These are phyloP conservation scores for Cercophora newfieldiana DNA, from an alignment of 495 filamentous ascomycete species.

Conservation along the genomic window DNA sequence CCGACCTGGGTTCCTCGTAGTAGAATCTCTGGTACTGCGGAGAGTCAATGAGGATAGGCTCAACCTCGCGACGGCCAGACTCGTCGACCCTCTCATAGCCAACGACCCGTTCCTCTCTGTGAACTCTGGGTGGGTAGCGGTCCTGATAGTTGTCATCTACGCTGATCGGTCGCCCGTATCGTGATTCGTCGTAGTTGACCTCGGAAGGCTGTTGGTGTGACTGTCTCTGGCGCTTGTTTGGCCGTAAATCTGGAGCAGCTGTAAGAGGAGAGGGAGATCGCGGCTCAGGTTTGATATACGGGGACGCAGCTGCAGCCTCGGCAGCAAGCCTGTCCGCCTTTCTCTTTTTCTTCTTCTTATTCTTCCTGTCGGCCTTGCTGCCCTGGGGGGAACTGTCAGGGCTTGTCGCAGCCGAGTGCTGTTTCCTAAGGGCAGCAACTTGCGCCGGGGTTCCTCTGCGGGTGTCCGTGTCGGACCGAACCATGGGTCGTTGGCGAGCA, in stretches of 20 bases:
- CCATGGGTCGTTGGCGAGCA: conserved; percentile 58
- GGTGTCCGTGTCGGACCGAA: conserved; percentile 34
- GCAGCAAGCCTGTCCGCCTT: conserved; percentile 44
- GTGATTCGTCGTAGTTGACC: conserved; percentile 45
- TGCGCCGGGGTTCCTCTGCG: conserved; percentile 46
- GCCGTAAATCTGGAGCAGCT: conserved; percentile 51
- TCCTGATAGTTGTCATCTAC: conserved; percentile 30
- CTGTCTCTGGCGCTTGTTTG: conserved; percentile 54
- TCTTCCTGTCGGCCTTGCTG: conserved; percentile 40
- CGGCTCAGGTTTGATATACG: conserved; percentile 85
- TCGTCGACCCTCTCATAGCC: conserved; percentile 28
- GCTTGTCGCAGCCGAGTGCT: conserved; percentile 42
- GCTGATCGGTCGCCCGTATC: conserved; percentile 31
- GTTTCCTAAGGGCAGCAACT: conserved; percentile 51
- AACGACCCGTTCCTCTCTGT: conserved; percentile 29
- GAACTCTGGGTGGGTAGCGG: conserved; percentile 23
- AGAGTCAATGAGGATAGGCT: conserved; percentile 25
- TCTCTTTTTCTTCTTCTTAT: conserved; percentile 54
- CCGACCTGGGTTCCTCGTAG: conserved; percentile 34
- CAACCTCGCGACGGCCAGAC: conserved; percentile 22
- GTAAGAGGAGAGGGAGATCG: conserved; percentile 75
- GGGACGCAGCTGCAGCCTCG: conserved; percentile 41
- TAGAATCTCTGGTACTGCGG: conserved; percentile 41
- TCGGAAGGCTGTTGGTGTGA: conserved; percentile 44
- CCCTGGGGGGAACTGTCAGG: conserved; percentile 54